Conservation (phyloP, 2,329 filamentous ascomycete species). For the Sporothrix euskadiensis region DNA sequence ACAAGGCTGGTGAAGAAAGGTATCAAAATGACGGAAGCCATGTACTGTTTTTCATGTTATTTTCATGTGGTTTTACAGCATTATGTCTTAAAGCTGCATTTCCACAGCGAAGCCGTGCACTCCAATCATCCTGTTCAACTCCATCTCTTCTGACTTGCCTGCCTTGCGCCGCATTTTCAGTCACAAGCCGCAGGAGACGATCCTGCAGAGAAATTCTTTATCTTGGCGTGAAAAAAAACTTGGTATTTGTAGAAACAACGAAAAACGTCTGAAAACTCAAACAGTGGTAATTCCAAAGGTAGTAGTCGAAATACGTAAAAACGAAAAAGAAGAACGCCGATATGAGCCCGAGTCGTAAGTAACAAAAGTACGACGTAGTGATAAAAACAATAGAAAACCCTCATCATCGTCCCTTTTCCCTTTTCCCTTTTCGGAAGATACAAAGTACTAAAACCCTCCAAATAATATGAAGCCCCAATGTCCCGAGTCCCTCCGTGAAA, state of each 20-base stretch:
- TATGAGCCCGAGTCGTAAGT: background rate
- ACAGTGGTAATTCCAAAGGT: background rate
- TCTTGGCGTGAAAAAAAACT: background rate
- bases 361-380: background rate
- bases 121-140: too few relatives aligned
- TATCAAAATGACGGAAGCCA: background rate
- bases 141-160: too few relatives aligned
- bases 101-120: too few relatives aligned
- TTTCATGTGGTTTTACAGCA: too few relatives aligned
- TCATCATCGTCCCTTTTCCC: slow-evolving; percentile 4
- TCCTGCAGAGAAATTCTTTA: background rate
- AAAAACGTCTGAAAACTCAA: background rate
- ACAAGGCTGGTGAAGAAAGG: background rate
- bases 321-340: background rate
- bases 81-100: too few relatives aligned
- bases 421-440: background rate
- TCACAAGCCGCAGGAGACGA: too few relatives aligned
- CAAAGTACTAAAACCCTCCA: background rate
- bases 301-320: background rate
- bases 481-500: background rate
- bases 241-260: background rate
- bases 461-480: background rate
- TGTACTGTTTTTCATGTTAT: too few relatives aligned
- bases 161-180: too few relatives aligned
- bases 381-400: background rate